A percentile compares a stretch with the other conserved stretches of the same genome.
Conservation (phyloP, 2,329 filamentous ascomycete genomes). For the Aphanocladium album region DNA sequence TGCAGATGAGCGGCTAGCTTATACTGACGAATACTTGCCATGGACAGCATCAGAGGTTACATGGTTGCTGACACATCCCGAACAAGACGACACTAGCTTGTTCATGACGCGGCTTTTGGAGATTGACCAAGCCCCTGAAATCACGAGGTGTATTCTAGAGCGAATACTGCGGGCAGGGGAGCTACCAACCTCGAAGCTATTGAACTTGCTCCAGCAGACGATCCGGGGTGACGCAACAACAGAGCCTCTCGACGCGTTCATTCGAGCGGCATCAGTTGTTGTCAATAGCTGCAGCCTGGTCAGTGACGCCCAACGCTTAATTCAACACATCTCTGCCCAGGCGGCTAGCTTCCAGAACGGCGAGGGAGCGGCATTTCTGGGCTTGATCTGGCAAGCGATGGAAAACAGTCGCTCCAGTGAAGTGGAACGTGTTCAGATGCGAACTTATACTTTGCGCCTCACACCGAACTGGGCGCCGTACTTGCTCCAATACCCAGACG, state of each 20-base stretch:
- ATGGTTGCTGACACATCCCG: slow-evolving; percentile 37
- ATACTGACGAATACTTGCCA: slow-evolving; percentile 32
- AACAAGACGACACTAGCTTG: slow-evolving; percentile 35
- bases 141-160: slow-evolving; percentile 52
- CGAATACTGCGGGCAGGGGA: slow-evolving; percentile 50
- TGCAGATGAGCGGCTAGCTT: slow-evolving; percentile 33
- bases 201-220: slow-evolving; percentile 46
- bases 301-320: slow-evolving; percentile 32
- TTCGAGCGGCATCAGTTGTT: slow-evolving; percentile 53
- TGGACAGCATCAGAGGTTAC: slow-evolving; percentile 44
- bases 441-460: slow-evolving; percentile 19
- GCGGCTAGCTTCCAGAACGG: slow-evolving; percentile 39
- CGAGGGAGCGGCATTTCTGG: slow-evolving; percentile 46
- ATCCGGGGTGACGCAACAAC: slow-evolving; percentile 42
- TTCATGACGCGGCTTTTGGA: slow-evolving; percentile 62
- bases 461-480: slow-evolving; percentile 47
- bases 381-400: slow-evolving; percentile 33
- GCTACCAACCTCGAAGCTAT: slow-evolving; percentile 47
- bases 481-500: slow-evolving; percentile 44
- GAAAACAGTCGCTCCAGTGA: slow-evolving; percentile 25
- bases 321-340: slow-evolving; percentile 40
- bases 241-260: slow-evolving; percentile 47
- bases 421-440: slow-evolving; percentile 19
- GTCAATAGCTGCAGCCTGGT: slow-evolving; percentile 37
- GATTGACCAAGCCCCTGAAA: slow-evolving; percentile 51